Percentiles rank a stretch among this genome's conserved stretches.
Conservation (phyloP, 768 basidiomycete genomes). For the Suillus discolor region DNA sequence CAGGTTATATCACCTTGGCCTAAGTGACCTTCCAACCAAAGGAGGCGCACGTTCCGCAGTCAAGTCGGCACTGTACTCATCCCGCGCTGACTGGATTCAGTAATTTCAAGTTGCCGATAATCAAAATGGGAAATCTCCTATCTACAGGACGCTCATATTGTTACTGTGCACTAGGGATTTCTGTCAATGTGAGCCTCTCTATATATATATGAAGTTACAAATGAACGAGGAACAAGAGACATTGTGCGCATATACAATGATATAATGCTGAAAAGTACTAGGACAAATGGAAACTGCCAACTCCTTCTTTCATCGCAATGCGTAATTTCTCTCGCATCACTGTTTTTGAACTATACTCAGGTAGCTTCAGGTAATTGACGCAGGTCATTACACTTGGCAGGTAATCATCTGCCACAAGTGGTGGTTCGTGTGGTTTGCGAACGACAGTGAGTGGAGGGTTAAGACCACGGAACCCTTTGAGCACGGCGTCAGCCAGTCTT, state of each 20-base stretch:
- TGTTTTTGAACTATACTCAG: conserved; percentile 88
- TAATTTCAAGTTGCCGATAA: background rate
- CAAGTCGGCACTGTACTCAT: background rate
- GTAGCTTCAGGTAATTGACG: conserved; percentile 94
- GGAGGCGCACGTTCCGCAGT: conserved; percentile 29
- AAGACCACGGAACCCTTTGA: conserved; percentile 87
- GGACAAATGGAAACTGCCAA: conserved; percentile 97
- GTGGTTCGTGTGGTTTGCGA: conserved; percentile 92
- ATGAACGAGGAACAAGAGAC: conserved; percentile 1
- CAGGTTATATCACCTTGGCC: background rate
- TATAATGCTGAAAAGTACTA: conserved; percentile 38
- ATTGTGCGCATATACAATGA: conserved; percentile 25
- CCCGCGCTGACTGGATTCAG: background rate
- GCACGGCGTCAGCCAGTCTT: conserved; percentile 5
- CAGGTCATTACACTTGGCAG: conserved; percentile 99
- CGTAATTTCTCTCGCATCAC: conserved; percentile 84
- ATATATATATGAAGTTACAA: conserved; percentile 9
- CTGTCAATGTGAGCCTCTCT: conserved; percentile 14
- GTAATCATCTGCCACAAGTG: conserved; percentile 90
- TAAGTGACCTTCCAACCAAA: conserved; percentile 3
- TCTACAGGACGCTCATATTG: background rate
- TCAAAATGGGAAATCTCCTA: background rate
- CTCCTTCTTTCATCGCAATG: conserved; percentile 89
- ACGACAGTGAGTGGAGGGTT: conserved; percentile 96
- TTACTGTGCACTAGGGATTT: background rate